Conservation (phyloP, 139 green algal species). For the Raphidocelis subcapitata region DNA sequence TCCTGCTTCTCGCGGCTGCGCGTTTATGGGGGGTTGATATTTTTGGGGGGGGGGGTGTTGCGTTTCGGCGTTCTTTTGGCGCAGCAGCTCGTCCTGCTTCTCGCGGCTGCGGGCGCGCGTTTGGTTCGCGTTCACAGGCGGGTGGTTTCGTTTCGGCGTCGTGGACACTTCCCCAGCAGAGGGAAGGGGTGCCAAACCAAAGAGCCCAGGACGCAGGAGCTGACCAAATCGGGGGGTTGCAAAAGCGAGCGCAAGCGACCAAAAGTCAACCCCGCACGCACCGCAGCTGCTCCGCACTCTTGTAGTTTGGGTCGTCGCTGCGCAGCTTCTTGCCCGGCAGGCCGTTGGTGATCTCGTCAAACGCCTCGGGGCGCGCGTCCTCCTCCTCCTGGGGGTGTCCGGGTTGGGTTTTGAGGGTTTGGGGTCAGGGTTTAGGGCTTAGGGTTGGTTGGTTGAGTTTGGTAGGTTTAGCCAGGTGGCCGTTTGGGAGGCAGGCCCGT, state of each 20-base stretch:
- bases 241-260: background rate
- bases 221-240: background rate
- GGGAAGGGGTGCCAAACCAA: background rate
- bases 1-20: slow-evolving; percentile 81
- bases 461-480: background rate
- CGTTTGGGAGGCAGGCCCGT: no score
- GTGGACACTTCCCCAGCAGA: background rate
- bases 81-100: slow-evolving; percentile 83
- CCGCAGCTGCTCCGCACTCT: slow-evolving; percentile 66
- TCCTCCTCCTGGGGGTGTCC: slow-evolving; percentile 31
- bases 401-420: no score
- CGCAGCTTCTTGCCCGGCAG: slow-evolving; percentile 59
- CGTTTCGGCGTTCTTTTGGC: slow-evolving; percentile 85
- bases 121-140: no score
- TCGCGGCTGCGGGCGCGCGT: slow-evolving; percentile 50
- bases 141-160: background rate
- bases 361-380: slow-evolving; percentile 29
- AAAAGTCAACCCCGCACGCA: slow-evolving; percentile 6
- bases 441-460: background rate
- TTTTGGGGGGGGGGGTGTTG: slow-evolving; percentile 51
- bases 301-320: slow-evolving; percentile 77
- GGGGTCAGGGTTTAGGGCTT: background rate
- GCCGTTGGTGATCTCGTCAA: slow-evolving; percentile 52
- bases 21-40: no score
- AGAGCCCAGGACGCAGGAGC: background rate